Base-by-base conservation (phyloP, 1,284 basidiomycete genomes). In the Heterobasidion irregulare region DNA sequence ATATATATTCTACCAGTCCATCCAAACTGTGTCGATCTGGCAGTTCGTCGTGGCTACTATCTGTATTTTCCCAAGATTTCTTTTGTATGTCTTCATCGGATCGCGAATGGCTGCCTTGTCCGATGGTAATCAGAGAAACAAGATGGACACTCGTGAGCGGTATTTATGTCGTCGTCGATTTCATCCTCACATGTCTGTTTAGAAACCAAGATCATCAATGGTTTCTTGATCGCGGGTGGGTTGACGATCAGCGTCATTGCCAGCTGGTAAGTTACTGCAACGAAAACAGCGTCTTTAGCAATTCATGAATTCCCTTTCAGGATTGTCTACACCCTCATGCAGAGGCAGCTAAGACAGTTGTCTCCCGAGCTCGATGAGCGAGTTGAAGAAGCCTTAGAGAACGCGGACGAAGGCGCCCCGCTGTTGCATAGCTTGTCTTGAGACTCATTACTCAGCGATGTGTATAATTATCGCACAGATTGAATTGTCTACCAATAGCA, bases 11-110 rank as follows among this genome's bases (percentile, higher is more conserved):
- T 16, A 55, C 32, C 56, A 89, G 84, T 87, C 84, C 18, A 87
- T 93, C 56, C 75, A 83, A 62, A 72, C 86, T 6, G 89, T 93
- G 8, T 72, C 80, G 2, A 64, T 92, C 2, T 81, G 79, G 74
- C 88, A 92, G 69, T 92, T 93, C 66, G 70, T 83, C 47, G 63
- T 83, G 13, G 91, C 91, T 2, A 92, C 86, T 6, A 68, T 77
- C 47, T 84, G 83, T 62, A 75, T 83, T 41, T 80, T 83, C 50
- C 89, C 90, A 15, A 90, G 86, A 64, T 69, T 87, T 7, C 68
- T 86, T 38, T 72, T 92, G 19, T 80, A 87, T 56, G 82, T 86
- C 26, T 92, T 92, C 66, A 82, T 92, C 55, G 91, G 89, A 1
- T 86, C 86, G 0, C 80, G 83, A 19, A 79, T 92, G 48, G 88